Evolutionary conservation across 192 early-diverging fungal species (phyloP), one percentile per base, ranked within the genome.

Genomic region (Coemansia nantahalensis): DNA sequence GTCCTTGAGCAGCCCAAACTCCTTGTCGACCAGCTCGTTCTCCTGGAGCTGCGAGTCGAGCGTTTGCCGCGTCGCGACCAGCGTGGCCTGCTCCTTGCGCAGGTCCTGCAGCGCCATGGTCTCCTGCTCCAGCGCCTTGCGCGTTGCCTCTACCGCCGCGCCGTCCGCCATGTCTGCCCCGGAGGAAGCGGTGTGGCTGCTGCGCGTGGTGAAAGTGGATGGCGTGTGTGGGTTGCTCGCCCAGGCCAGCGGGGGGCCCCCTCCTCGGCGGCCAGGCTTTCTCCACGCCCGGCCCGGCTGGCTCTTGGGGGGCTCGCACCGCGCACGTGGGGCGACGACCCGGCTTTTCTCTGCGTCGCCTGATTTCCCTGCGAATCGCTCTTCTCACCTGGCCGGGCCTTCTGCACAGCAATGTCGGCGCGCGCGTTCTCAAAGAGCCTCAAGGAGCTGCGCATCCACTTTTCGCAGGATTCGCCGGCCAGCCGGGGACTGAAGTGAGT

Each of bases 11-110:
- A 81, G 48, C 53, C 86, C 81, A 67, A 99, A 95, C 81, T 99
- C 96, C 81, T 88, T 87, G 50, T 88, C 77, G 13, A 98, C 94
- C 51, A 91, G 52, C 60, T 93, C 90, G 77, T 98, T 98, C 51
- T 98, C 96, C 51, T 94, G 89, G 32, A 94, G 78, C 68, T 98
- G 96, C 22, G 96, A 95, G 57, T 98, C 93, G 15, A 98, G 81
- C 54, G 85, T 85, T 53, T 90, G 84, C 37, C 89, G 82, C 47
- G 78, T 83, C 39, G 78, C 71, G 18, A 95, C 84, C 19, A 84
- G 83, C 55, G 83, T 86, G 26, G 82, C 45, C 46, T 88, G 82
- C 35, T 97, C 94, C 60, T 82, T 86, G 35, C 90, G 90, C 17
- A 90, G 56, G 34, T 76, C 59, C 48, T 90, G 86, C 54, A 86